Evolutionary conservation across 345 rosid genomes (phyloP).

Genomic region (Citrus australasica): DNA sequence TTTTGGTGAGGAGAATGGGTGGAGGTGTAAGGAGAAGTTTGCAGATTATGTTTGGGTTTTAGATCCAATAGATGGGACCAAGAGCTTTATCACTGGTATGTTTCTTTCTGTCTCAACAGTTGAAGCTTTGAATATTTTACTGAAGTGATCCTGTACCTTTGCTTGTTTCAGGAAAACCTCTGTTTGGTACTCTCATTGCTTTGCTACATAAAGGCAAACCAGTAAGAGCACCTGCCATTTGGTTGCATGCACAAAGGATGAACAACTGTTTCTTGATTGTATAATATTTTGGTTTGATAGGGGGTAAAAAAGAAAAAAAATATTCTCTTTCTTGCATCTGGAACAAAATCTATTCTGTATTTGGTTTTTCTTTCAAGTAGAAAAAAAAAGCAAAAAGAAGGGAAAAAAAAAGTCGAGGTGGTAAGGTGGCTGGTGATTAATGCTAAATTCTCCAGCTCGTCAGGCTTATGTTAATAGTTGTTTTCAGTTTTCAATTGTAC

Average conservation of each 20-base stretch:
- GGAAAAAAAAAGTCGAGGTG: not conserved
- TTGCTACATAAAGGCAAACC: constrained; percentile 74
- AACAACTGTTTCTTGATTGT: not conserved
- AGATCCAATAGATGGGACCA: constrained; percentile 97
- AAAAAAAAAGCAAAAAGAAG: not conserved
- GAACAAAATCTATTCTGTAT: not conserved
- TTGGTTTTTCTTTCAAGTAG: not conserved
- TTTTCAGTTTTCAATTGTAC: not conserved
- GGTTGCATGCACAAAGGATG: not conserved
- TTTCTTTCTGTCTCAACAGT: not conserved
- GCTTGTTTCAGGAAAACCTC: constrained; percentile 70
- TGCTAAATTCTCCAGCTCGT: not conserved
- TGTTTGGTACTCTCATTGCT: constrained; percentile 91
- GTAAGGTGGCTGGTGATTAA: not conserved
- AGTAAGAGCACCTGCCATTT: constrained; percentile 40
- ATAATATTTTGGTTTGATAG: not conserved
- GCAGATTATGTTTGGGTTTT: constrained; percentile 96
- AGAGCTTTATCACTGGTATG: constrained; percentile 88
- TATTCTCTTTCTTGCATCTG: not conserved
- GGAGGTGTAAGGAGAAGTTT: constrained; percentile 77
- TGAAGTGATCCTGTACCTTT: constrained; percentile 7
- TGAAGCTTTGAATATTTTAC: constrained; percentile 5
- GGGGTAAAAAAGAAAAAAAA: not conserved
- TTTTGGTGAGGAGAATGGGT: constrained; percentile 94
- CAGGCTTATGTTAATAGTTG: not conserved